These are phyloP conservation scores for Myriosclerotinia scirpicola DNA, from an alignment of 2,329 filamentous ascomycete genomes.

Conservation along the genomic window DNA sequence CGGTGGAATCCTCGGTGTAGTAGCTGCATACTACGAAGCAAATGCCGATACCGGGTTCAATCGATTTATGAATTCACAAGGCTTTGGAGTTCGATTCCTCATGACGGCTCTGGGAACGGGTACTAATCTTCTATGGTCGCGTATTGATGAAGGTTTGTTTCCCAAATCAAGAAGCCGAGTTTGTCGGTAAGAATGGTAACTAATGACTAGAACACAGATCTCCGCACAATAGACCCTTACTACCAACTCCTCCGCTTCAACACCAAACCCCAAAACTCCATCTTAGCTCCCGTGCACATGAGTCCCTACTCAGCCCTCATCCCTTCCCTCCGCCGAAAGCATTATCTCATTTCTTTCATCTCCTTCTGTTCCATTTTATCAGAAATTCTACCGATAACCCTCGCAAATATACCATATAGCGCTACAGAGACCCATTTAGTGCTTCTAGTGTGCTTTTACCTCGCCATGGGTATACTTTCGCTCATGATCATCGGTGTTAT, in stretches of 20 bases:
- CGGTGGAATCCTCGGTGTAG: background rate
- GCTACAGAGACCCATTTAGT: background rate
- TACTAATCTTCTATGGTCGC: constrained; percentile 46
- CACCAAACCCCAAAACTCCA: constrained; percentile 42
- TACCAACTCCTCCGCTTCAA: constrained; percentile 41
- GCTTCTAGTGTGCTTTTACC: background rate
- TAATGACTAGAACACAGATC: background rate
- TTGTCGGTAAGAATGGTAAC: constrained; percentile 30
- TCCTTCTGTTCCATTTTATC: constrained; percentile 14
- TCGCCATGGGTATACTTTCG: constrained; percentile 6
- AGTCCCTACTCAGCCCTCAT: constrained; percentile 50
- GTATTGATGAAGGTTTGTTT: constrained; percentile 44
- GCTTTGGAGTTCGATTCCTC: constrained; percentile 45
- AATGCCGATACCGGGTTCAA: constrained; percentile 43
- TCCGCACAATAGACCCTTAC: constrained; percentile 39
- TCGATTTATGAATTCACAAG: constrained; percentile 44
- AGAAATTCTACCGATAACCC: background rate
- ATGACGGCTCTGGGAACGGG: constrained; percentile 45
- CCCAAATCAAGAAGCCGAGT: background rate
- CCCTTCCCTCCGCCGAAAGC: constrained; percentile 41
- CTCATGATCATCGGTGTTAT: constrained; percentile 1
- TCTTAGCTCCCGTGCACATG: constrained; percentile 46
- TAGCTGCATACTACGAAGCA: constrained; percentile 4
- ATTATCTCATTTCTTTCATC: constrained; percentile 30
- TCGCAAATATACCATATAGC: constrained; percentile 7